Percentiles rank a stretch among this genome's conserved stretches.
Evolutionary conservation across 2,329 filamentous ascomycete species (phyloP).

Genomic region (Diaporthe humulicola): DNA sequence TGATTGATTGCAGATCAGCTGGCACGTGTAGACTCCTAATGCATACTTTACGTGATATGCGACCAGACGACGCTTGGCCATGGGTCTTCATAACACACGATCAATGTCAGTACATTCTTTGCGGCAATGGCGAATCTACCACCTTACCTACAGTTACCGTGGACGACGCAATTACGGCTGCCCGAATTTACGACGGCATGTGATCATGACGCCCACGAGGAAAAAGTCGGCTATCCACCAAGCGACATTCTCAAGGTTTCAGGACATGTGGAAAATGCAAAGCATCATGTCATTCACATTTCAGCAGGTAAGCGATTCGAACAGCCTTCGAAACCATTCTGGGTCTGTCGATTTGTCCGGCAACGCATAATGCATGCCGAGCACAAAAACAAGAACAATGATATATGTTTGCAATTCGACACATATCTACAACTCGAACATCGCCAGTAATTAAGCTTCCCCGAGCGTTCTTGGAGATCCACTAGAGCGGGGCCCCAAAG

Average conservation of each 20-base stretch:
- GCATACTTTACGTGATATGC: not conserved
- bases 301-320: not conserved
- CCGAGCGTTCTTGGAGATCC: not conserved
- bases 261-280: too few relatives aligned
- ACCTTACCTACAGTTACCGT: too few relatives aligned
- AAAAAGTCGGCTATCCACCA: not conserved
- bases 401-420: not conserved
- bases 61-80: not conserved
- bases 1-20: not conserved
- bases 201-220: not conserved
- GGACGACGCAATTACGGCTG: too few relatives aligned
- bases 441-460: not conserved
- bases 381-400: not conserved
- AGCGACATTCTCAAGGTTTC: not conserved
- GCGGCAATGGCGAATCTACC: too few relatives aligned
- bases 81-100: not conserved
- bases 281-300: not conserved
- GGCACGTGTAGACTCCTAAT: not conserved
- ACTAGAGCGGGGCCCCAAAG: not conserved
- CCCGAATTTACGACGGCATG: not conserved
- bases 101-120: not conserved
- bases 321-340: not conserved
- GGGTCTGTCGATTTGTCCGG: not conserved
- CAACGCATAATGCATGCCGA: not conserved
- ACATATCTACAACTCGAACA: not conserved